Conservation (phyloP, 768 basidiomycete genomes). For the Lentinula edodes region DNA sequence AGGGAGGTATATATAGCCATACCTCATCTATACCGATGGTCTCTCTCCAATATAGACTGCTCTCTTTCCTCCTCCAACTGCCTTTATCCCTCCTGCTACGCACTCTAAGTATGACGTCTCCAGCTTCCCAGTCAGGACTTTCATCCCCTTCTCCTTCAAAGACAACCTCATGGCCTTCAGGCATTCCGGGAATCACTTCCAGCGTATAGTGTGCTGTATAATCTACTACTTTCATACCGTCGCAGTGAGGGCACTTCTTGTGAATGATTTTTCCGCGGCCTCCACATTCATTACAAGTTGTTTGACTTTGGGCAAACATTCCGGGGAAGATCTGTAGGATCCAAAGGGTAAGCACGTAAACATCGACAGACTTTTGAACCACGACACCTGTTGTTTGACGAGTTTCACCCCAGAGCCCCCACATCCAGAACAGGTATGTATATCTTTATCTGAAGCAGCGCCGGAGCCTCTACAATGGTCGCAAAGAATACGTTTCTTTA, state of each 20-base stretch:
- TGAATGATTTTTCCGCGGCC: slow-evolving; percentile 80
- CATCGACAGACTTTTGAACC: neutral
- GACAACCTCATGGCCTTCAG: slow-evolving; percentile 88
- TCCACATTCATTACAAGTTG: slow-evolving; percentile 76
- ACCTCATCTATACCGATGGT: slow-evolving; percentile 91
- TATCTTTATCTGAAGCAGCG: slow-evolving; percentile 83
- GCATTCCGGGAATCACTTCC: slow-evolving; percentile 43
- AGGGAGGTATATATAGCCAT: slow-evolving; percentile 13
- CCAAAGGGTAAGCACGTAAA: neutral
- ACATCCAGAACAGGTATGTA: slow-evolving; percentile 83
- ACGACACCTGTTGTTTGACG: slow-evolving; percentile 67
- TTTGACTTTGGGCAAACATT: slow-evolving; percentile 89
- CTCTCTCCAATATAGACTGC: slow-evolving; percentile 87
- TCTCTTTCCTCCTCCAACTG: slow-evolving; percentile 86
- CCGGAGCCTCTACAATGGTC: slow-evolving; percentile 97
- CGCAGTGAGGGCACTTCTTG: slow-evolving; percentile 76
- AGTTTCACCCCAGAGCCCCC: slow-evolving; percentile 82
- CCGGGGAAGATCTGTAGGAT: slow-evolving; percentile 75
- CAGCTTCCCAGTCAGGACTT: slow-evolving; percentile 92
- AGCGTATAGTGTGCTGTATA: slow-evolving; percentile 73
- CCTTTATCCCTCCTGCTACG: slow-evolving; percentile 73
- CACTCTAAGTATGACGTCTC: slow-evolving; percentile 86
- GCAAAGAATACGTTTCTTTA: slow-evolving; percentile 89
- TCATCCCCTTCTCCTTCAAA: slow-evolving; percentile 98
- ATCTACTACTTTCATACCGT: slow-evolving; percentile 76